Conservation (phyloP, 1,284 basidiomycete species). For the Fistulinella cinereoalba region DNA sequence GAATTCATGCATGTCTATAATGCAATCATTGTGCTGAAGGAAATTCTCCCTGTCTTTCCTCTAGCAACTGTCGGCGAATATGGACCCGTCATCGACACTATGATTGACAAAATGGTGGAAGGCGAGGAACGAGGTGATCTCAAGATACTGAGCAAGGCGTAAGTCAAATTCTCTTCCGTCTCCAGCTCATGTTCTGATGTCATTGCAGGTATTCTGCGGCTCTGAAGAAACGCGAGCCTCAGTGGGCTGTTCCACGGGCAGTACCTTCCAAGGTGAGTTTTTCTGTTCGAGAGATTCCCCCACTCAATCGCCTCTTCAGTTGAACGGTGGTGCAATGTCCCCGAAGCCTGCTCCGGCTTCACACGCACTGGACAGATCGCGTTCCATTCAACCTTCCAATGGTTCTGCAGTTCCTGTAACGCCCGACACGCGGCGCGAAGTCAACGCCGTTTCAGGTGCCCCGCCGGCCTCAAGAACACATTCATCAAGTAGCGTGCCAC, state of each 20-base stretch:
- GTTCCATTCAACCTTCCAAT: conserved; percentile 36
- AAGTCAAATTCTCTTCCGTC: conserved; percentile 29
- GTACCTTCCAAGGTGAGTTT: conserved; percentile 18
- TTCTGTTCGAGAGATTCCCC: conserved; percentile 16
- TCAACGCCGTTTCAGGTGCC: conserved; percentile 30
- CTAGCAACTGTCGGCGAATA: conserved; percentile 55
- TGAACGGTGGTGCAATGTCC: conserved; percentile 37
- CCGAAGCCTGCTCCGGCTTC: conserved; percentile 34
- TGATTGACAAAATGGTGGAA: conserved; percentile 68
- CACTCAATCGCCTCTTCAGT: conserved; percentile 20
- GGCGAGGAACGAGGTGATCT: conserved; percentile 79
- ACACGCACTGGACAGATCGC: conserved; percentile 41
- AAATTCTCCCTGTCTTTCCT: conserved; percentile 87
- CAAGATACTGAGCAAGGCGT: conserved; percentile 79
- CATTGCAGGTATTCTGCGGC: conserved; percentile 60
- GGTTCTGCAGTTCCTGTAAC: conserved; percentile 34
- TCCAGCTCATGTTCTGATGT: conserved; percentile 9
- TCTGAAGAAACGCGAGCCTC: conserved; percentile 63
- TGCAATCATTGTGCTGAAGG: conserved; percentile 84
- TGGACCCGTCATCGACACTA: conserved; percentile 58
- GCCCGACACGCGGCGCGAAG: conserved; percentile 26
- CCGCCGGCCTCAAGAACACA: conserved; percentile 63
- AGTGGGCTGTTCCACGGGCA: conserved; percentile 52
- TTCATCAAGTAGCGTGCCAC: conserved; percentile 30
- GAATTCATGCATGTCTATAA: conserved; percentile 97